Evolutionary conservation across 192 early-diverging fungal species (phyloP), one percentile per base, ranked within the genome.

Genomic region (Entomortierella parvispora): DNA sequence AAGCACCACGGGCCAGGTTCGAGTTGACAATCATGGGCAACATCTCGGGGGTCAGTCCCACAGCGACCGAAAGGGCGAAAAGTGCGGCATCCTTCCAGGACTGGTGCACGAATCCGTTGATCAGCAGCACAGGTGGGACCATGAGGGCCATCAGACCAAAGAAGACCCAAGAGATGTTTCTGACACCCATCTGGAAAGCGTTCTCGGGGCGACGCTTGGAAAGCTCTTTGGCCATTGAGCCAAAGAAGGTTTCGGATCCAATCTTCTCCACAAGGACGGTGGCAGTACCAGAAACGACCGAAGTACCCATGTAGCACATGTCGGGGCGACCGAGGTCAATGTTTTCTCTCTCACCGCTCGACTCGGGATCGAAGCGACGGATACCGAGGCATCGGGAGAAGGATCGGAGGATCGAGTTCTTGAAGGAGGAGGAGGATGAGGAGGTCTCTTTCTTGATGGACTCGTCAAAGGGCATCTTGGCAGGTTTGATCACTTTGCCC

Each of bases 21-120:
- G 85, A 82, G 47, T 82, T 86, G 22, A 85, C 56, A 54, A 87
- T 79, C 74, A 85, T 82, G 32, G 85, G 84, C 14, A 87, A 68
- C 85, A 87, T 87, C 71, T 85, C 85, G 20, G 85, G 85, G 3
- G 83, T 85, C 12, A 87, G 65, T 45, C 85, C 85, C 22, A 84
- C 83, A 11, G 81, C 75, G 18, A 85, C 77, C 7, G 85, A 72
- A 29, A 83, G 62, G 14, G 80, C 85, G 66, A 87, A 85, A 26
- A 77, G 47, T n/a, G 58, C 64, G 11, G 84, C 85, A 42, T 49
- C 81, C 10, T 49, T 46, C 65, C 70, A 85, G 50, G 32, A 37
- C 15, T 77, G 40, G n/a, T 67, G 68, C 18, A 70, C 68, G 40
- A 80, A 33, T 2, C 84, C 84, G 37, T 83, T 82, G 44, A 85